These are phyloP conservation scores for Carex littledalei DNA, from an alignment of 176 grass and related monocot species.

Conservation along the genomic window DNA sequence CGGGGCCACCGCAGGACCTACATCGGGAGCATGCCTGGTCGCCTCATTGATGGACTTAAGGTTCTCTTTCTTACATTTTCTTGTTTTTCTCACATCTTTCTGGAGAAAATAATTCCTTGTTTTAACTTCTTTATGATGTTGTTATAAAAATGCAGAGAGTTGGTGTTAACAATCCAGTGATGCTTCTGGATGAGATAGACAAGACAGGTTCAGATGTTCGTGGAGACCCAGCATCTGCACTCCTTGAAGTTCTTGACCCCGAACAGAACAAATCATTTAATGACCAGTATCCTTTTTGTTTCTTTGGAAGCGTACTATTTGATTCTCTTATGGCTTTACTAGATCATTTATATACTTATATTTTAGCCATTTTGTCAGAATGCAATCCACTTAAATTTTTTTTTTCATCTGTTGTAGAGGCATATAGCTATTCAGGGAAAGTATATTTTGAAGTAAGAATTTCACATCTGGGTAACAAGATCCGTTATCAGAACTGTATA, in stretches of 20 bases:
- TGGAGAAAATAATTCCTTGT: background rate
- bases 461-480: background rate
- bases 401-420: background rate
- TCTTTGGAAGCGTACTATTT: conserved; percentile 1
- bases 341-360: background rate
- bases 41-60: conserved; percentile 97
- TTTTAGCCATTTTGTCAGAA: background rate
- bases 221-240: conserved; percentile 94
- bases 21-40: conserved; percentile 97
- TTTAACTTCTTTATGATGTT: background rate
- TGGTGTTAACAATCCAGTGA: conserved; percentile 90
- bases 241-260: conserved; percentile 98
- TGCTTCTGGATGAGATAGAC: conserved; percentile 99
- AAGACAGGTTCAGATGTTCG: conserved; percentile 98
- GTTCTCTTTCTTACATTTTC: conserved; percentile 35
- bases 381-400: background rate
- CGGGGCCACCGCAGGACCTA: conserved; percentile 97
- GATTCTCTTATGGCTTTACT: background rate
- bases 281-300: conserved; percentile 87
- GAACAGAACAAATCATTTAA: conserved; percentile 93
- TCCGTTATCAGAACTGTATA: background rate
- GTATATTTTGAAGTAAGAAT: background rate
- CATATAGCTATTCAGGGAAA: background rate
- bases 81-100: conserved; percentile 6
- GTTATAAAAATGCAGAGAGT: conserved; percentile 62